phyloP scores from a whole-genome alignment of 495 filamentous ascomycete species.

The Hapsidospora chrysogenum region DNA sequence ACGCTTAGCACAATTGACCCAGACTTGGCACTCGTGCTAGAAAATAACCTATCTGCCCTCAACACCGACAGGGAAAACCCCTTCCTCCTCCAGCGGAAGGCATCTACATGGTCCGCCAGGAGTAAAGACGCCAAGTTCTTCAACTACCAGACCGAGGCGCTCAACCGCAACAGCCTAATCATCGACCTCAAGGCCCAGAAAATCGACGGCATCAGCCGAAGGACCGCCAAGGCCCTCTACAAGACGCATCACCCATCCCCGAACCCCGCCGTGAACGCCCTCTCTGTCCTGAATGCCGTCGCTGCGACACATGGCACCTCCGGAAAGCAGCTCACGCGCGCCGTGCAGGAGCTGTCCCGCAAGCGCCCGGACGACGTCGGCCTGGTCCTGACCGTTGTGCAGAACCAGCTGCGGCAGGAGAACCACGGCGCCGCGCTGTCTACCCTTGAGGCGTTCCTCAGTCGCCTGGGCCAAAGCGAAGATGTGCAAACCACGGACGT shows the following conservation, averaged over 20 bases:
- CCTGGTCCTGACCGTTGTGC: slow-evolving; percentile 63
- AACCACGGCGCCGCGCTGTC: slow-evolving; percentile 63
- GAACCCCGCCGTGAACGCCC: slow-evolving; percentile 38
- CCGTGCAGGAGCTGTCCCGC: slow-evolving; percentile 57
- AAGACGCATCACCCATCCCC: slow-evolving; percentile 30
- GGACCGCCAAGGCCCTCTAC: slow-evolving; percentile 41
- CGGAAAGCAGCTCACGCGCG: slow-evolving; percentile 52
- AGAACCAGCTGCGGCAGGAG: slow-evolving; percentile 60
- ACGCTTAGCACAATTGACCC: not conserved
- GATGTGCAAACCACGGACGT: slow-evolving; percentile 41
- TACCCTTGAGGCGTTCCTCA: slow-evolving; percentile 59
- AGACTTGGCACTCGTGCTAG: slow-evolving; percentile 31
- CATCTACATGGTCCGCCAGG: slow-evolving; percentile 38
- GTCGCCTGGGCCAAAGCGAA: slow-evolving; percentile 49
- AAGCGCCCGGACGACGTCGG: slow-evolving; percentile 70
- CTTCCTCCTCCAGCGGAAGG: slow-evolving; percentile 53
- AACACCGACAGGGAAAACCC: slow-evolving; percentile 49
- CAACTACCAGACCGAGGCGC: slow-evolving; percentile 50
- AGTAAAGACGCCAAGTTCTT: slow-evolving; percentile 59
- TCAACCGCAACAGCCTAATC: slow-evolving; percentile 52
- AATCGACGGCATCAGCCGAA: slow-evolving; percentile 50
- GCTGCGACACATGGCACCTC: slow-evolving; percentile 48
- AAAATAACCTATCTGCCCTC: slow-evolving; percentile 57
- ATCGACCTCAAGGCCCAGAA: slow-evolving; percentile 69
- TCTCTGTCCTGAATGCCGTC: slow-evolving; percentile 69